phyloP scores from a whole-genome alignment of 2,329 filamentous ascomycete species.

The Pyrenochaeta sp. region DNA sequence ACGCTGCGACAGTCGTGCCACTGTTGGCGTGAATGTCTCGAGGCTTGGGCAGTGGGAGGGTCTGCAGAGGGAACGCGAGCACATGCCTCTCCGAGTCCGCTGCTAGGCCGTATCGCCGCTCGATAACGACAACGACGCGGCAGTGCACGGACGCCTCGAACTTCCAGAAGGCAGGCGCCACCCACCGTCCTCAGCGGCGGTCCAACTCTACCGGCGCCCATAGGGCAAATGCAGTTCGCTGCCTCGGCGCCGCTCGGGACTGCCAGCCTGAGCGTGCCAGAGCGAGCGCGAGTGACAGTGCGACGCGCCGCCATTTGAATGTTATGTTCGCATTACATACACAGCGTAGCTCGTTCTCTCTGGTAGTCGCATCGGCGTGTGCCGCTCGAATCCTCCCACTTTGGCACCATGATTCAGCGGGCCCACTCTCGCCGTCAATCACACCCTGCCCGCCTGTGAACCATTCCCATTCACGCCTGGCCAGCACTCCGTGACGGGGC shows the following conservation, averaged over 20 bases:
- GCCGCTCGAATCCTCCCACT: background rate
- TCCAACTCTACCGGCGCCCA: slow-evolving; percentile 7
- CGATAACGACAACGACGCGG: too few relatives aligned
- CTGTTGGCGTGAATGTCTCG: too few relatives aligned
- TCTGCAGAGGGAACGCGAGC: slow-evolving; percentile 8
- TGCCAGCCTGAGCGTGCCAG: too few relatives aligned
- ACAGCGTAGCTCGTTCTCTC: too few relatives aligned
- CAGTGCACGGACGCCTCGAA: too few relatives aligned
- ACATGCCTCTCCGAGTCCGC: slow-evolving; percentile 14
- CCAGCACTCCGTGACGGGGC: too few relatives aligned
- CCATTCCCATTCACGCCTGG: too few relatives aligned
- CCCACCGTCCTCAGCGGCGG: slow-evolving; percentile 7
- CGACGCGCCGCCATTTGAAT: slow-evolving; percentile 2
- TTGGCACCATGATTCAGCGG: background rate
- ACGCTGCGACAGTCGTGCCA: background rate
- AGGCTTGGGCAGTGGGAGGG: too few relatives aligned
- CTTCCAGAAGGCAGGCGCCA: slow-evolving; percentile 18
- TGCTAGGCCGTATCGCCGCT: slow-evolving; percentile 3
- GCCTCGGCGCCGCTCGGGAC: slow-evolving; percentile 8
- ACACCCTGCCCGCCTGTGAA: slow-evolving; percentile 2
- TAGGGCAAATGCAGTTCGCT: slow-evolving; percentile 7
- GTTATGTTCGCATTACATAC: too few relatives aligned
- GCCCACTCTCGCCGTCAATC: background rate
- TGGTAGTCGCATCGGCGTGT: slow-evolving; percentile 2
- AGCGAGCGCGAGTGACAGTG: slow-evolving; percentile 10